Percentiles rank a stretch among this genome's conserved stretches.
Conservation (phyloP, 164 flowering plant species). For the Dillenia suffruticosa region DNA sequence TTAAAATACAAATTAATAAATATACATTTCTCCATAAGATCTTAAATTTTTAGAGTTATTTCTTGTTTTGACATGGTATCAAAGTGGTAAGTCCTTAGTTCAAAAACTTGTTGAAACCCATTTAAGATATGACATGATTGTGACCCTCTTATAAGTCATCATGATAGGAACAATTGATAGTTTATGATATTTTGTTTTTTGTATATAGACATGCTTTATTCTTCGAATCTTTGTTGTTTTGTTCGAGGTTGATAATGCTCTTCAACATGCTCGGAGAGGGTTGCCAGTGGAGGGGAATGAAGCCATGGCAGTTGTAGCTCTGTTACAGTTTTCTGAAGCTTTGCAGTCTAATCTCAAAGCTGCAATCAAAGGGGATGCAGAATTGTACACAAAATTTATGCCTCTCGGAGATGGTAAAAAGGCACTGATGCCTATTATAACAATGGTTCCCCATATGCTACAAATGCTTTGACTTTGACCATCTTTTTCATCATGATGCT, state of each 20-base stretch:
- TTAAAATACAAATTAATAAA: too few species aligned
- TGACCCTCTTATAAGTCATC: too few species aligned
- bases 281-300: conserved; percentile 51
- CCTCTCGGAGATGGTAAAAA: conserved; percentile 70
- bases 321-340: conserved; percentile 47
- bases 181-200: too few species aligned
- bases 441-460: background rate
- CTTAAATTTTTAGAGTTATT: too few species aligned
- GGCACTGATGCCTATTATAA: background rate
- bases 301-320: conserved; percentile 58
- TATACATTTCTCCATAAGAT: too few species aligned
- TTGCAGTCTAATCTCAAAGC: conserved; percentile 62
- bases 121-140: too few species aligned
- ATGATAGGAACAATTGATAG: too few species aligned
- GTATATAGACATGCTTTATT: too few species aligned
- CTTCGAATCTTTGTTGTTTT: too few species aligned
- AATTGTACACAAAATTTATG: conserved; percentile 67
- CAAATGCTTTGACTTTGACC: background rate
- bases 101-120: too few species aligned
- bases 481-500: conserved; percentile 10
- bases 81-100: too few species aligned
- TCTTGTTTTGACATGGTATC: too few species aligned
- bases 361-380: conserved; percentile 65
- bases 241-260: conserved; percentile 67
- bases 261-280: conserved; percentile 49